These are phyloP conservation scores for Petunia secreta DNA, from an alignment of 257 asterid species.

Conservation along the genomic window DNA sequence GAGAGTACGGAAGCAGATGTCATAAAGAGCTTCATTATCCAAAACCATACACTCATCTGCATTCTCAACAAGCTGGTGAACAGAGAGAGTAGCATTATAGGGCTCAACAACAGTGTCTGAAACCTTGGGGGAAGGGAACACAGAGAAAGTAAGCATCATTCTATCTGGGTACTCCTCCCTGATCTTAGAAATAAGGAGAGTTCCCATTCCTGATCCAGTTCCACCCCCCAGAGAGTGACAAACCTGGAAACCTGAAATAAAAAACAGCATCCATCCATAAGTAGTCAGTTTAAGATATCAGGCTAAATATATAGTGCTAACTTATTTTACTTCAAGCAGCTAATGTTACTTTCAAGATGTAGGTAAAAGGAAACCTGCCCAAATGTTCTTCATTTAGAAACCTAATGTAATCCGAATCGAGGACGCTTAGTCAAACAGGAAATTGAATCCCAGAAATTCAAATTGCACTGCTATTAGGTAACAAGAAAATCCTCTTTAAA, in stretches of 20 bases:
- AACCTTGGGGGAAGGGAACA: slow-evolving; percentile 83
- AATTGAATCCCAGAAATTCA: too few relatives aligned
- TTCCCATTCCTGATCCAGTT: slow-evolving; percentile 91
- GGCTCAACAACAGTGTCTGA: slow-evolving; percentile 86
- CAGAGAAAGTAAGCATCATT: slow-evolving; percentile 89
- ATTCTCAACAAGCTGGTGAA: slow-evolving; percentile 83
- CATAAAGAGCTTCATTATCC: slow-evolving; percentile 77
- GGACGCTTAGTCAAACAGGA: slow-evolving; percentile 6
- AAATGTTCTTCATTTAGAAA: neutral
- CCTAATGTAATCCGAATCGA: neutral
- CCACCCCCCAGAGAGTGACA: slow-evolving; percentile 87
- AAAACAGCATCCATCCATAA: neutral
- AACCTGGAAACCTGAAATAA: slow-evolving; percentile 65
- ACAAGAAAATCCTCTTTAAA: too few relatives aligned
- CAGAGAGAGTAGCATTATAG: slow-evolving; percentile 77
- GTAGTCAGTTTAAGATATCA: neutral
- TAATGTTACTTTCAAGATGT: neutral
- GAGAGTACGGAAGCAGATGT: slow-evolving; percentile 71
- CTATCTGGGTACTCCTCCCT: slow-evolving; percentile 84
- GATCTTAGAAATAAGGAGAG: slow-evolving; percentile 78
- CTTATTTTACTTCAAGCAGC: neutral
- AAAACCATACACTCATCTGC: slow-evolving; percentile 86
- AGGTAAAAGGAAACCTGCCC: neutral
- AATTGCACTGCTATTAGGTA: neutral
- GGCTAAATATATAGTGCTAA: neutral